Evolutionary conservation across 202 grass and related monocot genomes (phyloP), one percentile per base, ranked within the genome.

Genomic region (Carex sylvatica): DNA sequence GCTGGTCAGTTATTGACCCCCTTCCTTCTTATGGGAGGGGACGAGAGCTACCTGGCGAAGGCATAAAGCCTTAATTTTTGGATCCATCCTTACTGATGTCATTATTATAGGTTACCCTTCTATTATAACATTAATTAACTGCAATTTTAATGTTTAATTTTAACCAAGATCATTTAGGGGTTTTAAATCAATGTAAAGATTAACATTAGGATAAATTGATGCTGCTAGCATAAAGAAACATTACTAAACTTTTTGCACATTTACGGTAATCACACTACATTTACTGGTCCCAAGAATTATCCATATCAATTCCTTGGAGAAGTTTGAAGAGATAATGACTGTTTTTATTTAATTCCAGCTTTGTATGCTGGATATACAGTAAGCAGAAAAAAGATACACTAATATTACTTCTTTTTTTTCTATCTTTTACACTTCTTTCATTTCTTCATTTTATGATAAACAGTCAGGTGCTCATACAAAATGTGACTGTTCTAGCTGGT

Each of bases 11-110:
- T 70, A 86, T 95, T 33, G 88, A 98, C 80, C 96, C 92, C 53
- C 91, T 95, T 64, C 96, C 96, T 56, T 93, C 96, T 10, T 98
- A 95, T 87, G 96, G 96, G n/a, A 84, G 91, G 68, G 96, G 96
- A 77, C 91, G 92, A 84, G 92, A 98, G 67, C 86, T 98, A 30
- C 96, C 96, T 65, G 92, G 92, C 68, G 85, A 81, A 92, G 96
- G 26, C 96, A 98, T 46, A 85, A 91, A 79, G 94, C 92, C 87
- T 79, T 98, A 76, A 93, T 98, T 82, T 92, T 95, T 74, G 92
- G 96, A 51, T 86, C 80, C n/a, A 89, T 93, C 82, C 75, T 95
- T 8, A 98, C 91, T 30, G 92, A 98, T 81, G 95, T 98, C 49
- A 98, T 98, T 69, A 90, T 98, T 81, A 95, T 89, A 81, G 92